Conservation (phyloP, 1,284 basidiomycete species). For the Trichosporon sp. region DNA sequence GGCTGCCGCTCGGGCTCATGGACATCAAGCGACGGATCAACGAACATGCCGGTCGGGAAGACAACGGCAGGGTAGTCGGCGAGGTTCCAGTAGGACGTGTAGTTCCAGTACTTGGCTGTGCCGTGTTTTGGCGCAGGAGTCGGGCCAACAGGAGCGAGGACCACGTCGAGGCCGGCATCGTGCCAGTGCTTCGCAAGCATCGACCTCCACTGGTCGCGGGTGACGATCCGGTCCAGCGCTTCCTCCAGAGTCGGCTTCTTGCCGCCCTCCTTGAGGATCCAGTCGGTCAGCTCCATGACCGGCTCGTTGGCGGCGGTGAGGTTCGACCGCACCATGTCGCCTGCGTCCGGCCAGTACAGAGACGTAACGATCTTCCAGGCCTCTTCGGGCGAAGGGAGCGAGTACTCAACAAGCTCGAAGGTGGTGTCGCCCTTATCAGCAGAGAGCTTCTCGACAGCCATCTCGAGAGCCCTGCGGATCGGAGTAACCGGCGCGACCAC, state of each 20-base stretch:
- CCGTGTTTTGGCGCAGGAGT: conserved; percentile 37
- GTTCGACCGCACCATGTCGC: conserved; percentile 24
- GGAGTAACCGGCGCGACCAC: conserved; percentile 46
- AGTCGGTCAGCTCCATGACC: conserved; percentile 37
- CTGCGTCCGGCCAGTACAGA: conserved; percentile 44
- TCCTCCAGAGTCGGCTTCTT: background rate
- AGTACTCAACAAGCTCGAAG: conserved; percentile 34
- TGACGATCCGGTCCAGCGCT: conserved; percentile 26
- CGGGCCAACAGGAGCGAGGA: conserved; percentile 40
- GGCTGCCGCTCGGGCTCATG: conserved; percentile 60
- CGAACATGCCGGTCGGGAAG: conserved; percentile 59
- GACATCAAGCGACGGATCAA: conserved; percentile 54
- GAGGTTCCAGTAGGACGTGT: conserved; percentile 64
- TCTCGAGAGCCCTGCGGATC: conserved; percentile 42
- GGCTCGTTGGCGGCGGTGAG: conserved; percentile 33
- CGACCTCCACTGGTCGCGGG: conserved; percentile 34
- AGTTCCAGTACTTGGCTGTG: conserved; percentile 48
- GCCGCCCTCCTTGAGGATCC: conserved; percentile 26
- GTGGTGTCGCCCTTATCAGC: conserved; percentile 9
- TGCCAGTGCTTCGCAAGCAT: conserved; percentile 31
- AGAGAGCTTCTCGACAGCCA: conserved; percentile 29
- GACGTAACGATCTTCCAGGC: conserved; percentile 34
- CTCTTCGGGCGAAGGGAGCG: conserved; percentile 19
- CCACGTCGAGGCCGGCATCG: conserved; percentile 33
- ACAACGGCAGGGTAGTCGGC: conserved; percentile 63